Evolutionary conservation across 2,329 filamentous ascomycete genomes (phyloP), one percentile per base, ranked within the genome.

Genomic region (Meredithiella fracta): DNA sequence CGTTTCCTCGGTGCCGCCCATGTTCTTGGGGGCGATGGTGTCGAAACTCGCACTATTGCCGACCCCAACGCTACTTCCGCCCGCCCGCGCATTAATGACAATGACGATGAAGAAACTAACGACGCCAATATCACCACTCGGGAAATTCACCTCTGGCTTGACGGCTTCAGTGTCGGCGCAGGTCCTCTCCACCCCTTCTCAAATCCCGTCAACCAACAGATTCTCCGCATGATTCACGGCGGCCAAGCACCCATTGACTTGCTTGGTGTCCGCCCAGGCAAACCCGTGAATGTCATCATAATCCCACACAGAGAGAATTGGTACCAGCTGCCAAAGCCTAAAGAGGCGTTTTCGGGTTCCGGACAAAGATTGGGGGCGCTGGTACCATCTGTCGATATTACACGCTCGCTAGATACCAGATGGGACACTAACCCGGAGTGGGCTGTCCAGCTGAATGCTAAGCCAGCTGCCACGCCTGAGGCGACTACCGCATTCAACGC

Each of bases 111-210:
- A 62, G 70, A 75, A 34, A 75, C 77, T 3, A 31, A 37, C 15
- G 79, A 85, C 59, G 52, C 34, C 26, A 52, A 58, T 23, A n/a
- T 47, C 22, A 47, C 31, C 3, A 37, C 53, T 11, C 81, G 86
- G 53, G 77, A 80, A 9, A 73, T 94, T 54, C 86, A 91, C 64
- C 75, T 92, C 47, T 94, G 87, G 87, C 76, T 77, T 44, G 83
- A 94, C 64, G 87, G 87, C 14, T 91, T 92, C 70, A 91, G 85
- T 61, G 81, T 94, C 59, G 86, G 90, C 59, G 85, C 92, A 63
- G 87, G 87, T 26, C 78, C 82, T 50, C 77, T 92, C 38, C 82
- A 78, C 65, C 80, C 85, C 56, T 91, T 86, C 64, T 84, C 90
- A 63, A 86, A 92, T 66, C 85, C 86, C 0, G 76, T 75, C 29